phyloP scores from a whole-genome alignment of 2,329 filamentous ascomycete species.

The Penicillium sp. region DNA sequence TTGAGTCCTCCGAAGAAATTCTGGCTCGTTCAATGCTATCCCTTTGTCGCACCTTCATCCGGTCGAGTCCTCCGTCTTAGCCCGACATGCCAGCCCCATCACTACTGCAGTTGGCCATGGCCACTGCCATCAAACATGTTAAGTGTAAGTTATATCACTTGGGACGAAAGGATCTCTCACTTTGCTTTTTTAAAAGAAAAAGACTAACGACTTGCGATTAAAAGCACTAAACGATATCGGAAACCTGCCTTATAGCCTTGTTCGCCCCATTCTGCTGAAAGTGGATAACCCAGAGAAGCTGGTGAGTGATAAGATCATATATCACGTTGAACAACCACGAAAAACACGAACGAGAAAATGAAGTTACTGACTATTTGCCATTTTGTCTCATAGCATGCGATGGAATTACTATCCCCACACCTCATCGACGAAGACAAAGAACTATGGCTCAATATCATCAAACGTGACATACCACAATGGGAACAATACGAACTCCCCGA shows the following conservation, averaged over 20 bases:
- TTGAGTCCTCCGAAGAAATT: background rate
- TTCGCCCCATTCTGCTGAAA: slow-evolving; percentile 67
- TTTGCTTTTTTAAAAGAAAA: background rate
- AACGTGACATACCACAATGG: slow-evolving; percentile 70
- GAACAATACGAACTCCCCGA: slow-evolving; percentile 65
- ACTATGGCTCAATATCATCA: slow-evolving; percentile 78
- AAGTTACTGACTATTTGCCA: background rate
- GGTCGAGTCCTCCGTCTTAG: slow-evolving; percentile 10
- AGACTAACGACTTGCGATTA: background rate
- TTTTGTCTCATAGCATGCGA: slow-evolving; percentile 42
- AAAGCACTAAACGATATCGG: slow-evolving; percentile 68
- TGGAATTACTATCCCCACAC: slow-evolving; percentile 77
- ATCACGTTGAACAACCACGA: background rate
- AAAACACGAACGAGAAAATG: background rate
- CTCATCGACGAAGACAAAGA: slow-evolving; percentile 68
- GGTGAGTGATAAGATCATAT: slow-evolving; percentile 39
- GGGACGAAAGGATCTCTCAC: background rate
- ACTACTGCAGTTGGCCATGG: slow-evolving; percentile 36
- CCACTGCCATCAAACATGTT: slow-evolving; percentile 38
- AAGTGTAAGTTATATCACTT: slow-evolving; percentile 31
- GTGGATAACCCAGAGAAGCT: slow-evolving; percentile 75
- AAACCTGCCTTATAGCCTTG: slow-evolving; percentile 65
- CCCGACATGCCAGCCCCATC: slow-evolving; percentile 35
- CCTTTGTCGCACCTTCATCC: background rate
- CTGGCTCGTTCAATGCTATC: slow-evolving; percentile 15